phyloP scores from a whole-genome alignment of 345 rosid species.

The Mallotus nudiflorus region DNA sequence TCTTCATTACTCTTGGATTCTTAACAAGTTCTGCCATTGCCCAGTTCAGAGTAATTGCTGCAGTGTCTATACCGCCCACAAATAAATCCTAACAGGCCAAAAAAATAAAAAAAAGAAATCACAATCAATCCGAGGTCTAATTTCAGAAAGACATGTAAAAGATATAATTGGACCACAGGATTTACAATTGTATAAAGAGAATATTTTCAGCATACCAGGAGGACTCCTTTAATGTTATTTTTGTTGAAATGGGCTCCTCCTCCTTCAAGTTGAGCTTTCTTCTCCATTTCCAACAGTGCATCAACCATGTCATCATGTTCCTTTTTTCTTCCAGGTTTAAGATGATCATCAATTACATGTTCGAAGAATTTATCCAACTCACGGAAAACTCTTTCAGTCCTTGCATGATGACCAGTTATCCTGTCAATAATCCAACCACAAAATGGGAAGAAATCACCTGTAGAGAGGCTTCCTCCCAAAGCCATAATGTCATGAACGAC shows the following conservation, averaged over 20 bases:
- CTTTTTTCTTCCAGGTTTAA: not conserved
- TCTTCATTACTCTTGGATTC: not conserved
- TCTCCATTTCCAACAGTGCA: not conserved
- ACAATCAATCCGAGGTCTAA: too few species aligned
- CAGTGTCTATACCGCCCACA: not conserved
- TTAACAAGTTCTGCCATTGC: not conserved
- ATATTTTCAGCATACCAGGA: not conserved
- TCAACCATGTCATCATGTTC: not conserved
- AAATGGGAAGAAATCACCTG: conserved; percentile 36
- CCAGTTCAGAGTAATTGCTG: not conserved
- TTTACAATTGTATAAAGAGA: not conserved
- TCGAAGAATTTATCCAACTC: not conserved
- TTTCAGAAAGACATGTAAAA: too few species aligned
- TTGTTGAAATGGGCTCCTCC: not conserved
- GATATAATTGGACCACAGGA: not conserved
- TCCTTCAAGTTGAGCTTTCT: not conserved
- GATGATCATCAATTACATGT: not conserved
- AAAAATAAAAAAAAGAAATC: too few species aligned
- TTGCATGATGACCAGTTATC: conserved; percentile 30
- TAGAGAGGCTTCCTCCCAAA: conserved; percentile 30
- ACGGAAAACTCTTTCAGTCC: conserved; percentile 16
- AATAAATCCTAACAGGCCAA: not conserved
- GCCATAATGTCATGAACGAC: conserved; percentile 25
- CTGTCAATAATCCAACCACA: conserved; percentile 40
- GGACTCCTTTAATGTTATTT: not conserved